Conservation (phyloP, 139 green algal species). For the Diplosphaera chodatii region DNA sequence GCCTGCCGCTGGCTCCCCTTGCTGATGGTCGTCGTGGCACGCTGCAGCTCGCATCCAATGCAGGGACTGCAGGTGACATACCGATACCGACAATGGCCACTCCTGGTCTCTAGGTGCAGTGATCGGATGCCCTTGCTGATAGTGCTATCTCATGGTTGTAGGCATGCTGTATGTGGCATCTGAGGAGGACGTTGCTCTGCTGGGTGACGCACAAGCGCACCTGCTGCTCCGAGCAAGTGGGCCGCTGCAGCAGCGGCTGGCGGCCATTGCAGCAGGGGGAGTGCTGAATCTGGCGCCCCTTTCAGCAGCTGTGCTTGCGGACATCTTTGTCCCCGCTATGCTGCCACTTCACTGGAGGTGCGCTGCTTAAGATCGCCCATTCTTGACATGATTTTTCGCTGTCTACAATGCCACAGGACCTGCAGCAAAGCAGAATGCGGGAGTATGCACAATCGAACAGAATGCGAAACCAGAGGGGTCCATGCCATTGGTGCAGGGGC, state of each 20-base stretch:
- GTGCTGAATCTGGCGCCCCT: constrained; percentile 23
- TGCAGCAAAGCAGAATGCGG: too few relatives aligned
- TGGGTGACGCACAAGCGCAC: neutral
- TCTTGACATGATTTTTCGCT: too few relatives aligned
- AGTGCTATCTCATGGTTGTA: too few relatives aligned
- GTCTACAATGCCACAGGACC: too few relatives aligned
- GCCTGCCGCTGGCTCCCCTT: constrained; percentile 36
- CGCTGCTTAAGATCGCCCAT: neutral
- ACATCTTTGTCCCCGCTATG: constrained; percentile 27
- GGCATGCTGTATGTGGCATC: constrained; percentile 7
- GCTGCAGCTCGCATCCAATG: neutral
- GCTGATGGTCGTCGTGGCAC: neutral
- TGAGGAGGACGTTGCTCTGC: constrained; percentile 7
- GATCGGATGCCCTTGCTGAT: too few relatives aligned
- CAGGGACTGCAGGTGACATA: neutral
- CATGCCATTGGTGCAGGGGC: too few relatives aligned
- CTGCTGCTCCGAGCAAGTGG: constrained; percentile 8
- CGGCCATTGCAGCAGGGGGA: constrained; percentile 9
- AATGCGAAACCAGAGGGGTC: too few relatives aligned
- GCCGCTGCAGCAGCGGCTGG: constrained; percentile 16
- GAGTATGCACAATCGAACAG: too few relatives aligned
- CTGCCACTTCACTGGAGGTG: constrained; percentile 3
- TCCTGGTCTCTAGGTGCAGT: too few relatives aligned
- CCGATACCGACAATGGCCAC: too few relatives aligned
- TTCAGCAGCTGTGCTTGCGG: constrained; percentile 11